Evolutionary conservation across 805 yeast species (phyloP), one percentile per base, ranked within the genome.

Genomic region (Cyberlindnera mycetangii): DNA sequence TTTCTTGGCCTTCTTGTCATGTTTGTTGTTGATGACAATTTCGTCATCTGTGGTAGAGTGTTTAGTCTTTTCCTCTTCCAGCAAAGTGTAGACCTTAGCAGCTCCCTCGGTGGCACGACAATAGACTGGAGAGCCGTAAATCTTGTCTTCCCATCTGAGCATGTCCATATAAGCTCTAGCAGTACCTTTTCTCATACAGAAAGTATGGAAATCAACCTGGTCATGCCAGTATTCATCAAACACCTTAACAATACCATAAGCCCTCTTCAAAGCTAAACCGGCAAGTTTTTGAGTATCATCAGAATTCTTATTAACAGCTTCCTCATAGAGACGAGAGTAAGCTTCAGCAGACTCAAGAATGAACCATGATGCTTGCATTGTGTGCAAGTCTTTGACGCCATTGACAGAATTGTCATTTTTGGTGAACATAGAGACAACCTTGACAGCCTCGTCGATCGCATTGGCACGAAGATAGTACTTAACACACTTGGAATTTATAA

Each of bases 191-290:
- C 97, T 79, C 74, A 87, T 78, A 61, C 95, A 85, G 63, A 88
- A 93, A 37, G 86, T 83, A 62, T 93, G 98, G 82, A 92, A 93
- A 63, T 93, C 99, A 51, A 85, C 75, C 68, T 93, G 97, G 60
- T 93, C 99, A 50, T 78, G 78, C 59, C 72, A 77, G 66, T 81
- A 89, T 42, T 80, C 85, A 35, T 79, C 74, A 65, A 81, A 89
- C 24, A 85, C 76, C 48, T 79, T 79, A 39, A 79, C 69, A 37
- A 89, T 73, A 2, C 88, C 81, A 33, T 69, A 64, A 60, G 75
- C 87, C 56, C 98, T 76, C 66, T 93, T 93, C 50, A 89, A 67
- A 0, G 97, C 80, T 52, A 93, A 66, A 0, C 95, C 96, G 42
- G 74, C 70, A 56, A 71, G 74, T 53, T 76, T 72, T 33, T 70